Conservation (phyloP, 169 alveolate genomes). For the Theileria parva region DNA sequence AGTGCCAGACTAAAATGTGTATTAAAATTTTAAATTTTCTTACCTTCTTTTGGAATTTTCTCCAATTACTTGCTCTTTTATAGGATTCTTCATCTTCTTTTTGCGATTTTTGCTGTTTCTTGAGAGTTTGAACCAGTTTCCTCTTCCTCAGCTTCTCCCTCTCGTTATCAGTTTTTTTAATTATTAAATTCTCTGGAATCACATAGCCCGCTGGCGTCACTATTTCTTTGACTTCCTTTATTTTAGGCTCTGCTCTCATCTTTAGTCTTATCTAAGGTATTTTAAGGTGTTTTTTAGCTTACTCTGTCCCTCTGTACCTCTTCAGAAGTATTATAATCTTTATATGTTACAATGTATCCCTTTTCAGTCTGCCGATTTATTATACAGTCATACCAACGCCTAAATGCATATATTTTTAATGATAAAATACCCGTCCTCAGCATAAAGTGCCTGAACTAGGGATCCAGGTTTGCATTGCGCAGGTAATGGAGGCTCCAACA, state of each 20-base stretch:
- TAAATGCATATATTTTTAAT: not conserved
- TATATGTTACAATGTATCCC: constrained; percentile 70
- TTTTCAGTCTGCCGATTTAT: constrained; percentile 67
- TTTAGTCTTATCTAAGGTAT: constrained; percentile 23
- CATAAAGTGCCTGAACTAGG: constrained; percentile 56
- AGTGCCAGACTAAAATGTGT: constrained; percentile 40
- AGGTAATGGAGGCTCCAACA: constrained; percentile 57
- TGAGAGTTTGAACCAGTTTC: constrained; percentile 70
- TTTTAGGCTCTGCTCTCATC: constrained; percentile 9
- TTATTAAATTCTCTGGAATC: constrained; percentile 75
- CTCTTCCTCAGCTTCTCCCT: constrained; percentile 74
- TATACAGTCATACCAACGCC: constrained; percentile 77
- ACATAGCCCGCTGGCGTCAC: constrained; percentile 77
- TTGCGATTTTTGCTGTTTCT: constrained; percentile 76
- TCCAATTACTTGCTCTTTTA: constrained; percentile 72
- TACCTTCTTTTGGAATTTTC: constrained; percentile 75
- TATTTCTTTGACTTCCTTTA: constrained; percentile 66
- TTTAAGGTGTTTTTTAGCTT: constrained; percentile 22
- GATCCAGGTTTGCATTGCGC: constrained; percentile 59
- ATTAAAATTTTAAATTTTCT: not conserved
- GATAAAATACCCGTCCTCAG: constrained; percentile 47
- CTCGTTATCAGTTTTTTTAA: constrained; percentile 70
- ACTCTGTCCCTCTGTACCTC: constrained; percentile 71
- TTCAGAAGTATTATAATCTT: constrained; percentile 76
- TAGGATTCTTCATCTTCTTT: constrained; percentile 65